Percentiles rank a stretch among this genome's conserved stretches.
phyloP scores from a whole-genome alignment of 352 stramenopile species.

The Globisporangium canariense region DNA sequence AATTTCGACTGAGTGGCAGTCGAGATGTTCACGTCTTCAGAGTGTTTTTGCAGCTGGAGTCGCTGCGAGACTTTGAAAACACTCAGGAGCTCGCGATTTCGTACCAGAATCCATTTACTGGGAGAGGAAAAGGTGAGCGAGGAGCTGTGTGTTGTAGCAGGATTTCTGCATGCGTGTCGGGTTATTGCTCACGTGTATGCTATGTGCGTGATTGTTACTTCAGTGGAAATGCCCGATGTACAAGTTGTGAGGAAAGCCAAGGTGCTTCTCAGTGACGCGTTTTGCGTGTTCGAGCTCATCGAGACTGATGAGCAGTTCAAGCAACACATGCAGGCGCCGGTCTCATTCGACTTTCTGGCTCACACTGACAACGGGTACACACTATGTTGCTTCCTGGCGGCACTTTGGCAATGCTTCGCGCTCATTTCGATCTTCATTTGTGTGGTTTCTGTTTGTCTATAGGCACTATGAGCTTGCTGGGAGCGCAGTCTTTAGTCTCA shows the following conservation, averaged over 20 bases:
- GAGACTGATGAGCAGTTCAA: constrained; percentile 35
- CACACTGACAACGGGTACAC: background rate
- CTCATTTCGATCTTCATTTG: background rate
- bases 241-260: constrained; percentile 35
- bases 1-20: background rate
- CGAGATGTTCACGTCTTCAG: constrained; percentile 22
- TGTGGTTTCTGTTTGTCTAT: background rate
- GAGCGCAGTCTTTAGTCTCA: constrained; percentile 62
- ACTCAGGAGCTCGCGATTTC: constrained; percentile 25
- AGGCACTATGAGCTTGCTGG: constrained; percentile 19
- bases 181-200: background rate
- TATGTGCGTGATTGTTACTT: background rate
- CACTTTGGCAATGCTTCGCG: background rate
- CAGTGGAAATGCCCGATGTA: constrained; percentile 42
- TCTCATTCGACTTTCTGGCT: constrained; percentile 39
- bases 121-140: constrained; percentile 25
- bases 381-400: background rate
- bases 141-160: background rate
- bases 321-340: constrained; percentile 36
- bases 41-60: constrained; percentile 39
- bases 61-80: constrained; percentile 26
- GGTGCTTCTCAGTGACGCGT: constrained; percentile 26
- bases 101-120: constrained; percentile 39
- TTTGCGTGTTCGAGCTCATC: constrained; percentile 47
- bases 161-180: no score